phyloP scores from a whole-genome alignment of 495 filamentous ascomycete genomes.

The Lasiosphaeriaceae sp. region DNA sequence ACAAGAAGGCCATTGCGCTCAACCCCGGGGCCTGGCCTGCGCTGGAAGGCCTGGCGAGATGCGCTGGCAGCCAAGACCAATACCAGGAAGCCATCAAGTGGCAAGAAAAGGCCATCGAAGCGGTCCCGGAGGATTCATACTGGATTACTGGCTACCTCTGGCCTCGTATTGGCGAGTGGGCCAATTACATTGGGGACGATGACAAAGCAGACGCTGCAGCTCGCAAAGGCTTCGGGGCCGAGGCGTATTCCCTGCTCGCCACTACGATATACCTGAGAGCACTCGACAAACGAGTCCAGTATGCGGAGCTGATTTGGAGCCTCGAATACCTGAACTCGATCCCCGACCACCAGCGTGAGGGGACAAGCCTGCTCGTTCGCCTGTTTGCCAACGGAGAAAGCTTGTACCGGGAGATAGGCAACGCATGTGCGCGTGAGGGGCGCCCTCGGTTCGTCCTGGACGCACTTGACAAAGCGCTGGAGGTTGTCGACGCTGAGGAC shows the following conservation, averaged over 20 bases:
- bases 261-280: too few relatives aligned
- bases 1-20: conserved; percentile 4
- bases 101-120: conserved; percentile 13
- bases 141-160: conserved; percentile 7
- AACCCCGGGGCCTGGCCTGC: conserved; percentile 6
- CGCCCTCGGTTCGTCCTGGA: conserved; percentile 9
- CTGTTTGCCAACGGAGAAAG: neutral
- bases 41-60: conserved; percentile 6
- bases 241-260: too few relatives aligned
- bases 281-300: too few relatives aligned
- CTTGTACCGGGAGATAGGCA: neutral
- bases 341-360: too few relatives aligned
- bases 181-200: neutral
- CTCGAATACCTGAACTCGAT: too few relatives aligned
- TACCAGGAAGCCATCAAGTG: conserved; percentile 6
- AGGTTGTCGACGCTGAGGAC: conserved; percentile 4
- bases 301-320: too few relatives aligned
- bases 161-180: neutral
- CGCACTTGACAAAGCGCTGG: conserved; percentile 5
- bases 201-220: neutral
- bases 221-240: neutral
- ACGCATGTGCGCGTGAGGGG: conserved; percentile 3
- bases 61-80: neutral
- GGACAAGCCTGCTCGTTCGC: neutral
- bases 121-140: neutral